phyloP scores from a whole-genome alignment of 1,139 yeast species.

The Sugiyamaella xylanicola region DNA sequence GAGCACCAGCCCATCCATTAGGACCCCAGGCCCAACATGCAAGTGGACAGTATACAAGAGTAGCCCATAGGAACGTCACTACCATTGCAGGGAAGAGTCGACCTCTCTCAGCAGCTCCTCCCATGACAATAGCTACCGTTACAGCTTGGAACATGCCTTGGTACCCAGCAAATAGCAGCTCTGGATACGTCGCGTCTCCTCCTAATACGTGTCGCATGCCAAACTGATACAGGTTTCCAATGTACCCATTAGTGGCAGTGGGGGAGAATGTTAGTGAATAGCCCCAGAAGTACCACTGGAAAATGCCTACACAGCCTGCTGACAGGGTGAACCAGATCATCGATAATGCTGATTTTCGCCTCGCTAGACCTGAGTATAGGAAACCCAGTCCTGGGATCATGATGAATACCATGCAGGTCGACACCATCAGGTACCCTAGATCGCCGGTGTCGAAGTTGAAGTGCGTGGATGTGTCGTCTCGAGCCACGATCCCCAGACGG shows the following conservation, averaged over 20 bases:
- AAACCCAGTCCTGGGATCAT: slow-evolving; percentile 97
- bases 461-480: slow-evolving; percentile 12
- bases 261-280: slow-evolving; percentile 83
- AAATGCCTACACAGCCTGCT: slow-evolving; percentile 74
- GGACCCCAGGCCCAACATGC: slow-evolving; percentile 95
- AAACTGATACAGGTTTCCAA: slow-evolving; percentile 80
- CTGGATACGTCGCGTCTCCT: slow-evolving; percentile 62
- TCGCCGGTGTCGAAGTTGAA: slow-evolving; percentile 53
- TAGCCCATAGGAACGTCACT: slow-evolving; percentile 84
- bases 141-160: slow-evolving; percentile 92
- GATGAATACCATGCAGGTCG: slow-evolving; percentile 75
- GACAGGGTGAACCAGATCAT: slow-evolving; percentile 81
- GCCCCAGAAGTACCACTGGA: slow-evolving; percentile 99
- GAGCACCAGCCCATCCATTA: slow-evolving; percentile 83
- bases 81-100: slow-evolving; percentile 82
- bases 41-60: slow-evolving; percentile 88
- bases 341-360: slow-evolving; percentile 87
- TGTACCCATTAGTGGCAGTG: slow-evolving; percentile 76
- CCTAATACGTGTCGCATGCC: slow-evolving; percentile 77
- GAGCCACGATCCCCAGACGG: slow-evolving; percentile 4
- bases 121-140: slow-evolving; percentile 86
- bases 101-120: slow-evolving; percentile 96
- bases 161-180: slow-evolving; percentile 78
- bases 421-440: slow-evolving; percentile 51
- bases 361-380: slow-evolving; percentile 87